Evolutionary conservation across 352 stramenopile genomes (phyloP), one percentile per base, ranked within the genome.

Genomic region (Phytophthora ohioensis): DNA sequence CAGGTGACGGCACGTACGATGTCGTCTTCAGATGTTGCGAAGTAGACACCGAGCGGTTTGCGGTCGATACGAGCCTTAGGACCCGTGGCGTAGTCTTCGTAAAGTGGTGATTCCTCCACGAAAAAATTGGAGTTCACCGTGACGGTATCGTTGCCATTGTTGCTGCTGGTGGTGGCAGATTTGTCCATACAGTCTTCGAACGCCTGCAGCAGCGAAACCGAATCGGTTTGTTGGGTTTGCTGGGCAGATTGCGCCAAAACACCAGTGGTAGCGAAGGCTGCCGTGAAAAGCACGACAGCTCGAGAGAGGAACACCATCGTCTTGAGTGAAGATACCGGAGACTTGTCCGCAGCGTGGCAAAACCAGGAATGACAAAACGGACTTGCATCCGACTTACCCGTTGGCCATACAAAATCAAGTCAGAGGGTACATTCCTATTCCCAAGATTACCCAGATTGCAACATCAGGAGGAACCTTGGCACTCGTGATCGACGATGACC

Each of bases 1-100:
- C 81, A 87, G 1, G 46, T 73, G 35, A 88, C 64, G 6, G 81
- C 81, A 48, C 64, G 73, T 4, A 87, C 66, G 3, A 88, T 72
- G 43, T 88, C 76, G 8, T 71, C 64, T 49, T 88, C 81, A 2
- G 39, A 77, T 9, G 64, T 65, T 48, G 81, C 81, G 46, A 88
- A 85, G 49, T 84, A 86, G 0, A 88, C 78, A 15, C 73, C 79
- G 10, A 81, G 69, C 27, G 78, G 81, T 49, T 70, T 79, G 32
- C 78, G 75, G 31, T 74, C 62, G 55, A 85, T 84, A 30, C 79
- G 79, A 38, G 78, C 70, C 21, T 86, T 88, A n/a, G 80, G 70
- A 15, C 81, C 81, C 27, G 76, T 86, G 2, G 81, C 81, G 56
- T 82, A 85, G 59, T 88, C 75, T 2, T 55, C 67, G 73, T 88